These are phyloP conservation scores for Termitomyces sp. DNA, from an alignment of 768 basidiomycete genomes.

Conservation along the genomic window DNA sequence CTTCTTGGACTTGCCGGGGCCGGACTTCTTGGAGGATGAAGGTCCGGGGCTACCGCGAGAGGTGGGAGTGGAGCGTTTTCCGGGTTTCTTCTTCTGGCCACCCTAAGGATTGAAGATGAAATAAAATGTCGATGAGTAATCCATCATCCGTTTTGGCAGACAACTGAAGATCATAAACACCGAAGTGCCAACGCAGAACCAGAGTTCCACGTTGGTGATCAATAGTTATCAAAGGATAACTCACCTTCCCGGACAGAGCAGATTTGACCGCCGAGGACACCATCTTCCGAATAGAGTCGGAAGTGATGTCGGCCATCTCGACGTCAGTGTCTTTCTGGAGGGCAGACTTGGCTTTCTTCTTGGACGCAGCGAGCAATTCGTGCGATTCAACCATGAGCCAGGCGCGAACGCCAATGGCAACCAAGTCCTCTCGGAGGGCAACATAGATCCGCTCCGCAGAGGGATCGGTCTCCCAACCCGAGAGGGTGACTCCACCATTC, in stretches of 20 bases:
- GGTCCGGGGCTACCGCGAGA: too few species aligned
- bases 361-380: neutral
- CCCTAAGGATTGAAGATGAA: too few species aligned
- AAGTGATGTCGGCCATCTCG: neutral
- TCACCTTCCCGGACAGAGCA: neutral
- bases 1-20: neutral
- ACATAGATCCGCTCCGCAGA: neutral
- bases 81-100: too few species aligned
- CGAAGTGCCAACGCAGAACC: neutral
- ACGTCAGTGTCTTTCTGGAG: neutral
- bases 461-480: neutral
- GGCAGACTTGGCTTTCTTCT: neutral
- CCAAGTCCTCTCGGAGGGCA: neutral
- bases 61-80: too few species aligned
- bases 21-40: too few species aligned
- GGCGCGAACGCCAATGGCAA: neutral
- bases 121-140: too few species aligned
- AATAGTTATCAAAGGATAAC: neutral
- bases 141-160: too few species aligned
- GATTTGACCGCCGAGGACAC: neutral
- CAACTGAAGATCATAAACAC: too few species aligned
- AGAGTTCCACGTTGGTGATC: neutral
- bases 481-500: accelerated
- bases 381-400: neutral
- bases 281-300: neutral